Conservation (phyloP, 2,329 filamentous ascomycete species). For the Aspergillus arachidicola region DNA sequence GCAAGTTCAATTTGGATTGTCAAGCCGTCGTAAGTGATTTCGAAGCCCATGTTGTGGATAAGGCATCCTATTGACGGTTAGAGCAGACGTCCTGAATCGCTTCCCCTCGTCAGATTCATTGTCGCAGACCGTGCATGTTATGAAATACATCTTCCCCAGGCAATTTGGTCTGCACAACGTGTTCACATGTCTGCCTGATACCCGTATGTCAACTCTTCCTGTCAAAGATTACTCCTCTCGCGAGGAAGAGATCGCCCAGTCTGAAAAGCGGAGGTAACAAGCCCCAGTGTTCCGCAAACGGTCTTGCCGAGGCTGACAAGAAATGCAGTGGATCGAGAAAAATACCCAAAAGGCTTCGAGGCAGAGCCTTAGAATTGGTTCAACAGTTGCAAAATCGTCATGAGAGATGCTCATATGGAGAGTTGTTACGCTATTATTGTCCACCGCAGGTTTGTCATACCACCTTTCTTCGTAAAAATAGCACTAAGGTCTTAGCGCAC, state of each 20-base stretch:
- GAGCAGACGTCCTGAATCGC: slow-evolving; percentile 77
- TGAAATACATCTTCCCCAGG: slow-evolving; percentile 92
- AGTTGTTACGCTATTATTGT: slow-evolving; percentile 80
- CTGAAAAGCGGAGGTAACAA: slow-evolving; percentile 18
- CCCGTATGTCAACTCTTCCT: slow-evolving; percentile 67
- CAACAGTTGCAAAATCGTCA: slow-evolving; percentile 71
- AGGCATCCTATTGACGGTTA: neutral
- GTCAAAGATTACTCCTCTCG: slow-evolving; percentile 85
- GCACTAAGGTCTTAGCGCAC: slow-evolving; percentile 24
- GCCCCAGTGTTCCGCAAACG: slow-evolving; percentile 1
- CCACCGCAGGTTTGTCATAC: slow-evolving; percentile 52
- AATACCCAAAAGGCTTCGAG: slow-evolving; percentile 61
- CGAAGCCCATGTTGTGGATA: neutral
- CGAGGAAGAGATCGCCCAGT: slow-evolving; percentile 72
- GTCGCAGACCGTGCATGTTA: slow-evolving; percentile 66
- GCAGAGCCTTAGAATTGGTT: slow-evolving; percentile 61
- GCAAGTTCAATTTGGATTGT: slow-evolving; percentile 71
- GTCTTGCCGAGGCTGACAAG: slow-evolving; percentile 9
- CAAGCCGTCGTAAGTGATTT: slow-evolving; percentile 71
- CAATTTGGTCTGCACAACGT: slow-evolving; percentile 91
- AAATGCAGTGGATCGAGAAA: slow-evolving; percentile 17
- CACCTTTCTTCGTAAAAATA: neutral
- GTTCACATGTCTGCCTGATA: slow-evolving; percentile 73
- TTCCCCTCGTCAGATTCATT: slow-evolving; percentile 50
- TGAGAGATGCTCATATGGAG: slow-evolving; percentile 74